These are phyloP conservation scores for Dillenia turbinata DNA, from an alignment of 164 flowering plant genomes.

Conservation along the genomic window DNA sequence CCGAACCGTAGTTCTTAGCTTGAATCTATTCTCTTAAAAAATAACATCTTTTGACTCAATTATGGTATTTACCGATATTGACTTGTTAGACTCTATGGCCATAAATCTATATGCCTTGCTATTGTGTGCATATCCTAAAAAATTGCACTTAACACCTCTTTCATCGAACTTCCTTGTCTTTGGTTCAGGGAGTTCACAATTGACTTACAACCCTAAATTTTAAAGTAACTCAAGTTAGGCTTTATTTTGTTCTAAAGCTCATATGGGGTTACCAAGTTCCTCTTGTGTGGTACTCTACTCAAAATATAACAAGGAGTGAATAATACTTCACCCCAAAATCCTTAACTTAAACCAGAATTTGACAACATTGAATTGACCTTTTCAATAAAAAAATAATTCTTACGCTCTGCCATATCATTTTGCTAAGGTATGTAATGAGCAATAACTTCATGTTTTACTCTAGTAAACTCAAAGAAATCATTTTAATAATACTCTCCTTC, in stretches of 20 bases:
- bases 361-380: constrained; percentile 9
- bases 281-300: not conserved
- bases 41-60: constrained; percentile 9
- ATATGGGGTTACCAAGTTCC: not conserved
- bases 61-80: not conserved
- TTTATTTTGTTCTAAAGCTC: not conserved
- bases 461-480: not conserved
- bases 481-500: constrained; percentile 5
- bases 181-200: constrained; percentile 4
- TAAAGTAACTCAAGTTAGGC: not conserved
- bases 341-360: not conserved
- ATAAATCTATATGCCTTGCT: constrained; percentile 8
- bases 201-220: constrained; percentile 6
- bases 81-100: not conserved
- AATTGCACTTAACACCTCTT: constrained; percentile 6
- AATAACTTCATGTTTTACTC: not conserved
- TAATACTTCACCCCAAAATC: constrained; percentile 10
- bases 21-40: constrained; percentile 4
- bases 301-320: constrained; percentile 3
- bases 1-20: not conserved
- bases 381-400: not conserved
- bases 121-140: constrained; percentile 13
- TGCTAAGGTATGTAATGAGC: not conserved
- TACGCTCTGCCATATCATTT: constrained; percentile 1
- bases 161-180: constrained; percentile 3